These are phyloP conservation scores for Atalantia buxifolia DNA, from an alignment of 345 rosid genomes.

Conservation along the genomic window DNA sequence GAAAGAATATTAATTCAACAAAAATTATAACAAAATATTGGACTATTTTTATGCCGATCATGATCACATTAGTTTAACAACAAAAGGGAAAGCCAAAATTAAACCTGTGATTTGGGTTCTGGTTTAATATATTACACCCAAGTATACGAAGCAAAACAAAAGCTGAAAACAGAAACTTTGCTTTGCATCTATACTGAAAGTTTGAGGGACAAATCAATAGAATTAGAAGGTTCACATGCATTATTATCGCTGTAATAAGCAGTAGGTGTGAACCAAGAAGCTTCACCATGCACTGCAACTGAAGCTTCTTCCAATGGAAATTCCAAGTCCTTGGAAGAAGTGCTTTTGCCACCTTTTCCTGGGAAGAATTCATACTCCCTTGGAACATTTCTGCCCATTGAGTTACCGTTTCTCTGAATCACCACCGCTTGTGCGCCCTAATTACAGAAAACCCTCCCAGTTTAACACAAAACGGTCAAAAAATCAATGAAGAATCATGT, in stretches of 20 bases:
- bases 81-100: constrained; percentile 34
- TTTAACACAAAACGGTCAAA: background rate
- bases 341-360: constrained; percentile 33
- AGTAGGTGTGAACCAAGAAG: constrained; percentile 25
- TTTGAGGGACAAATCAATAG: constrained; percentile 86
- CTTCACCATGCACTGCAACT: constrained; percentile 32
- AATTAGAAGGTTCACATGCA: constrained; percentile 31
- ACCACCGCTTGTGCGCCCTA: constrained; percentile 34
- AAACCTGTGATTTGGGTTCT: constrained; percentile 26
- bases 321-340: constrained; percentile 36
- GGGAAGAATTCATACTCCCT: constrained; percentile 81
- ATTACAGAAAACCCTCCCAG: background rate
- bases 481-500: background rate
- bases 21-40: constrained; percentile 28
- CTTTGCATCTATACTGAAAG: constrained; percentile 41
- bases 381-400: constrained; percentile 23
- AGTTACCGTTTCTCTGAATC: constrained; percentile 33
- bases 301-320: constrained; percentile 28
- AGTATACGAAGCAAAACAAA: constrained; percentile 9
- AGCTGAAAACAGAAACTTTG: constrained; percentile 16
- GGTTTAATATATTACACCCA: constrained; percentile 12
- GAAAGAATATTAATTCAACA: constrained; percentile 10
- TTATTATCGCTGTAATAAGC: constrained; percentile 16
- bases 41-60: constrained; percentile 28
- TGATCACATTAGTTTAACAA: constrained; percentile 22